Conservation (phyloP, 2,329 filamentous ascomycete genomes). For the Orbilia oligospora region DNA sequence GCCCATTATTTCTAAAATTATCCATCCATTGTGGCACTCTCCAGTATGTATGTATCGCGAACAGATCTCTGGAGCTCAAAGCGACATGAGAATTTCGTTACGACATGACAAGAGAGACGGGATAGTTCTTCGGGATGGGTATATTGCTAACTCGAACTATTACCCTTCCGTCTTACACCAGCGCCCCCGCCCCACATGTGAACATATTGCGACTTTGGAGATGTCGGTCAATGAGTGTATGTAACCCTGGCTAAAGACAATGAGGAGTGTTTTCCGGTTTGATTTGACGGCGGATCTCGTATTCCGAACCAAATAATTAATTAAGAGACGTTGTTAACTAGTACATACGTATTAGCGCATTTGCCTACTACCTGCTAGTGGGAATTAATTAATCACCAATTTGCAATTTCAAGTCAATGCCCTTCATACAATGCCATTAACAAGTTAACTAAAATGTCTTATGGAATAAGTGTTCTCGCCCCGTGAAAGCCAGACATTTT, state of each 20-base stretch:
- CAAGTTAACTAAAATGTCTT: constrained; percentile 23
- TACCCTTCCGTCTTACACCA: constrained; percentile 49
- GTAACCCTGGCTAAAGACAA: constrained; percentile 48
- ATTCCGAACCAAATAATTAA: constrained; percentile 47
- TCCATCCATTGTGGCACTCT: constrained; percentile 57
- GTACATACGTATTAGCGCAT: neutral
- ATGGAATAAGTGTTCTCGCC: constrained; percentile 26
- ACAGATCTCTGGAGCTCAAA: constrained; percentile 52
- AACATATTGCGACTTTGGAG: constrained; percentile 25
- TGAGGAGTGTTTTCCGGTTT: constrained; percentile 40
- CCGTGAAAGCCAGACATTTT: constrained; percentile 25
- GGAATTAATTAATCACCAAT: constrained; percentile 11
- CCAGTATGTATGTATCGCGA: constrained; percentile 22
- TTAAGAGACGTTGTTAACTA: constrained; percentile 3
- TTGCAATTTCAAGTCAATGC: constrained; percentile 22
- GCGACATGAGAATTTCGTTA: constrained; percentile 57
- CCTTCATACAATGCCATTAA: constrained; percentile 33
- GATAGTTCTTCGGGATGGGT: constrained; percentile 25
- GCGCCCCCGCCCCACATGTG: constrained; percentile 56
- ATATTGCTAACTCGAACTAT: constrained; percentile 17
- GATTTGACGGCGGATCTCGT: constrained; percentile 52
- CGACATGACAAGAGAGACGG: constrained; percentile 11
- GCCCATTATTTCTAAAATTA: constrained; percentile 60
- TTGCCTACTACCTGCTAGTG: constrained; percentile 11
- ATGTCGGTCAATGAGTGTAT: constrained; percentile 44